Conservation (phyloP, 805 yeast species). For the Candida taoyuanica region DNA sequence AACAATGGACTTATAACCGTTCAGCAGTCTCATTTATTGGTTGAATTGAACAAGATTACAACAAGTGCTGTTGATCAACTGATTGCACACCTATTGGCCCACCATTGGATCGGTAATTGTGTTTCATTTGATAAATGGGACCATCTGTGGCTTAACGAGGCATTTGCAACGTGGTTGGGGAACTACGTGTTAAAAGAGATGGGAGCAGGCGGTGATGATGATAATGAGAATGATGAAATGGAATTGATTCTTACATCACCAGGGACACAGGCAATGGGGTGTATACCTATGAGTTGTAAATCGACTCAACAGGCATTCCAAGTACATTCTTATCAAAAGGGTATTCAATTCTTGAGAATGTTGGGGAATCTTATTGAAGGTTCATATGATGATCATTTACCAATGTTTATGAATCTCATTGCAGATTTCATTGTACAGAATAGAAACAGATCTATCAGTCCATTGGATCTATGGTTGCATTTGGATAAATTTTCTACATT, state of each 20-base stretch:
- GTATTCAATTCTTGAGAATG: conserved; percentile 52
- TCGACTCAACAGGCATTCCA: conserved; percentile 47
- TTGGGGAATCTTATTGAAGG: conserved; percentile 40
- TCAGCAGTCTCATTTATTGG: conserved; percentile 45
- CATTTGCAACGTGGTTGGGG: conserved; percentile 74
- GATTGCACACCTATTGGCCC: conserved; percentile 68
- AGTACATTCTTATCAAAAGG: conserved; percentile 52
- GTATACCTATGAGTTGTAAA: too few species aligned
- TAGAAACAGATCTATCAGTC: conserved; percentile 38
- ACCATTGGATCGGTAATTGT: conserved; percentile 75
- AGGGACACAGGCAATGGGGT: too few species aligned
- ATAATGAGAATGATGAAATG: too few species aligned
- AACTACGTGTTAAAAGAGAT: conserved; percentile 36
- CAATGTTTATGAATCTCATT: conserved; percentile 33
- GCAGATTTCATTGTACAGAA: conserved; percentile 34
- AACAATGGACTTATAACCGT: conserved; percentile 68
- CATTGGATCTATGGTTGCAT: conserved; percentile 49
- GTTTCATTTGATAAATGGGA: conserved; percentile 66
- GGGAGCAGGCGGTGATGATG: conserved; percentile 25
- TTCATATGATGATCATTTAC: conserved; percentile 26
- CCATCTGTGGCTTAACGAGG: conserved; percentile 69
- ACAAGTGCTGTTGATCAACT: conserved; percentile 45
- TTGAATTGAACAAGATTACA: too few species aligned
- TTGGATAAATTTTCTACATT: conserved; percentile 31
- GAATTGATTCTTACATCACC: too few species aligned